phyloP scores from a whole-genome alignment of 2,329 filamentous ascomycete species.

The Verticillium longisporum region DNA sequence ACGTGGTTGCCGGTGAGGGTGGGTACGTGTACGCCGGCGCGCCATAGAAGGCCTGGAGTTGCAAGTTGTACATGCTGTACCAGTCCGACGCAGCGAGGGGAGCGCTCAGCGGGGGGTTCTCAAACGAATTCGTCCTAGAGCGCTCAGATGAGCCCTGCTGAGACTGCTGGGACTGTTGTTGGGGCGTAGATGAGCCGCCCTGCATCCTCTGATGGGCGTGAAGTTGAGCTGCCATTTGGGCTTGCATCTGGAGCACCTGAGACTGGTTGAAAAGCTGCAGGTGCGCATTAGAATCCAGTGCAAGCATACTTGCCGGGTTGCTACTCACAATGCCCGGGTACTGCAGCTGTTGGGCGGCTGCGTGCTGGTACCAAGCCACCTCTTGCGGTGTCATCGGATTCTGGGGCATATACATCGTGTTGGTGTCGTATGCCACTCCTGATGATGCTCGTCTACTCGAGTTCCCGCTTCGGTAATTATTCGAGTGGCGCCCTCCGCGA shows the following conservation, averaged over 20 bases:
- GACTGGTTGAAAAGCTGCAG: constrained; percentile 12
- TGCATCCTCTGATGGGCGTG: constrained; percentile 10
- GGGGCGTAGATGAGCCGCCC: constrained; percentile 2
- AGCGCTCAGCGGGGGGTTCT: constrained; percentile 50
- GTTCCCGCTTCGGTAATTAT: constrained; percentile 35
- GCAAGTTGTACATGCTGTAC: constrained; percentile 42
- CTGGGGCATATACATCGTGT: constrained; percentile 34
- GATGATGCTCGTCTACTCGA: constrained; percentile 47
- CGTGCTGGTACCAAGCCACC: constrained; percentile 35
- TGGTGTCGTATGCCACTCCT: constrained; percentile 43
- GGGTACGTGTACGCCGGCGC: constrained; percentile 48
- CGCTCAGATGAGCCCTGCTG: constrained; percentile 39
- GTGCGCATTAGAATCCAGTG: constrained; percentile 8
- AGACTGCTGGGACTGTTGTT: constrained; percentile 23
- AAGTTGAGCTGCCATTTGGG: constrained; percentile 11
- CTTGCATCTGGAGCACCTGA: constrained; percentile 12
- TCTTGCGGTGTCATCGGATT: constrained; percentile 38
- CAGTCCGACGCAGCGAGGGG: constrained; percentile 47
- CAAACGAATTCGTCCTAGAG: constrained; percentile 56
- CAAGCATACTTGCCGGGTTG: constrained; percentile 9
- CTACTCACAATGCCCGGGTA: constrained; percentile 19
- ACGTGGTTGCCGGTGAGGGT: constrained; percentile 44
- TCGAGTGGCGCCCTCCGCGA: constrained; percentile 40
- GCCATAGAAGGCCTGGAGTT: constrained; percentile 37
- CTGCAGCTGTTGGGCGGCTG: constrained; percentile 25